A percentile compares a stretch with the other conserved stretches of the same genome.
These are phyloP conservation scores for Oidiodendron maius DNA, from an alignment of 495 filamentous ascomycete genomes.

Conservation along the genomic window DNA sequence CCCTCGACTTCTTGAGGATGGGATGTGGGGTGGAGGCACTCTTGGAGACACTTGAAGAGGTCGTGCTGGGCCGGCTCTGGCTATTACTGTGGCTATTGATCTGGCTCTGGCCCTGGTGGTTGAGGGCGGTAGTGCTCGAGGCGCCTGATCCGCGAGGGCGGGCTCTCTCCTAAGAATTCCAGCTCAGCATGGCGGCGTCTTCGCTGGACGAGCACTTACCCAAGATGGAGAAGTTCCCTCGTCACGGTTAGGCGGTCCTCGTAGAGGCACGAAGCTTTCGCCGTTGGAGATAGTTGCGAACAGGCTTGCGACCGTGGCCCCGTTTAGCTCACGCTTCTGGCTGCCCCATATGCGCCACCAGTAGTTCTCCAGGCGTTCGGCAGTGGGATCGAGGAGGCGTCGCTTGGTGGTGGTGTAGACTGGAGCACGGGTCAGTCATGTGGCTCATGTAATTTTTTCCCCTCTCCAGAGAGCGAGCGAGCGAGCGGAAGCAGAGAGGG, in stretches of 20 bases:
- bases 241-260: conserved; percentile 35
- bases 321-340: conserved; percentile 36
- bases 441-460: conserved; percentile 1
- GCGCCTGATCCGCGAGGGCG: conserved; percentile 8
- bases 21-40: conserved; percentile 33
- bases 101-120: conserved; percentile 1
- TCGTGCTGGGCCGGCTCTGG: conserved; percentile 13
- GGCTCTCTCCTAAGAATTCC: conserved; percentile 10
- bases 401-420: conserved; percentile 47
- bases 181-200: conserved; percentile 14
- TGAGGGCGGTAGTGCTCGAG: conserved; percentile 13
- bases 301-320: conserved; percentile 36
- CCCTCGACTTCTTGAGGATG: conserved; percentile 47
- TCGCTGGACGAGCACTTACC: background rate
- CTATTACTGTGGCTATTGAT: conserved; percentile 6
- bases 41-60: conserved; percentile 11
- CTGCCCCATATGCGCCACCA: conserved; percentile 55
- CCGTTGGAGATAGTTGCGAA: conserved; percentile 44
- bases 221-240: conserved; percentile 27
- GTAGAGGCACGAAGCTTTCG: conserved; percentile 40
- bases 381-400: conserved; percentile 43
- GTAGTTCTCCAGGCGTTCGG: conserved; percentile 46
- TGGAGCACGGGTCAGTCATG: conserved; percentile 18
- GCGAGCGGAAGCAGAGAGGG: no score
- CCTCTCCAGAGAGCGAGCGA: no score